phyloP scores from a whole-genome alignment of 257 asterid genomes.

The Petunia secreta region DNA sequence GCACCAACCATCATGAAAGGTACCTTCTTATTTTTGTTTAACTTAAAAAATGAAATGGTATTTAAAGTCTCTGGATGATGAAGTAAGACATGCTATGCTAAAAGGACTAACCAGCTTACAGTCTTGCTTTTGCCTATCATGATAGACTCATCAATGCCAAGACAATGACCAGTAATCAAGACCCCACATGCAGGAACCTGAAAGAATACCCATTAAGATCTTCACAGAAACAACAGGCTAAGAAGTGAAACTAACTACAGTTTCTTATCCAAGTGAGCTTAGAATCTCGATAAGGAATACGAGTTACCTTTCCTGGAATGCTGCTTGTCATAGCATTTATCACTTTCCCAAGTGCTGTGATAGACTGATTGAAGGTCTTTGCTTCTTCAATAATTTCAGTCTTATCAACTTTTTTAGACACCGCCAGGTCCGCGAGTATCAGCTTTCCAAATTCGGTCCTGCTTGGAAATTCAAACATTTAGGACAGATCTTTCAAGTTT shows the following conservation, averaged over 20 bases:
- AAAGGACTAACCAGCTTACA: slow-evolving; percentile 66
- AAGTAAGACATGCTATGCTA: slow-evolving; percentile 28
- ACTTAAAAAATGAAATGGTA: slow-evolving; percentile 42
- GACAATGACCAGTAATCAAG: slow-evolving; percentile 80
- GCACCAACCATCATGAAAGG: slow-evolving; percentile 99
- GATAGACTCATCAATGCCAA: slow-evolving; percentile 95
- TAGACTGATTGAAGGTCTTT: slow-evolving; percentile 81
- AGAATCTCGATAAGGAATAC: slow-evolving; percentile 84
- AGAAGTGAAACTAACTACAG: slow-evolving; percentile 61
- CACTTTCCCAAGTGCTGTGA: slow-evolving; percentile 87
- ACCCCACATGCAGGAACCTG: slow-evolving; percentile 77
- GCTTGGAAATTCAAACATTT: slow-evolving; percentile 29
- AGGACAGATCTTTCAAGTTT: slow-evolving; percentile 10
- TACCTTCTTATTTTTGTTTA: slow-evolving; percentile 71
- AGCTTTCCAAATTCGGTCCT: slow-evolving; percentile 63
- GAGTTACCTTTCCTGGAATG: slow-evolving; percentile 58
- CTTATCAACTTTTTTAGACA: slow-evolving; percentile 88
- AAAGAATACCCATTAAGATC: neutral
- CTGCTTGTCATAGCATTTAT: slow-evolving; percentile 73
- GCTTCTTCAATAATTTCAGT: slow-evolving; percentile 93
- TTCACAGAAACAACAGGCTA: slow-evolving; percentile 17
- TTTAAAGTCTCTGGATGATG: slow-evolving; percentile 36
- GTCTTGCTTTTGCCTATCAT: slow-evolving; percentile 99
- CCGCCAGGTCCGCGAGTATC: slow-evolving; percentile 89
- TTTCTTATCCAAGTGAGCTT: slow-evolving; percentile 85